These are phyloP conservation scores for Aspergillus leporis DNA, from an alignment of 495 filamentous ascomycete species.

Conservation along the genomic window DNA sequence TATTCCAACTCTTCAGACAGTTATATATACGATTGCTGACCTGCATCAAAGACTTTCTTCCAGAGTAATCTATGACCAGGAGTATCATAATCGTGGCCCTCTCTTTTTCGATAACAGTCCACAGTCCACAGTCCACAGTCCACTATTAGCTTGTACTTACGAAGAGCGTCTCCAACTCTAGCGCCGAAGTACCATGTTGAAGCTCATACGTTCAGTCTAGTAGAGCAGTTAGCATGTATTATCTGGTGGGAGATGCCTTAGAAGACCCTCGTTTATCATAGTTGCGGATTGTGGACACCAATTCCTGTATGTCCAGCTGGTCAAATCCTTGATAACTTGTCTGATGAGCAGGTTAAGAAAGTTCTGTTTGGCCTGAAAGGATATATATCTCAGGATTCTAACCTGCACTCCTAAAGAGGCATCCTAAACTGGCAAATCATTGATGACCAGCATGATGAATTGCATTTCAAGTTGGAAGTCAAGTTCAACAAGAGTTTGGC, in stretches of 20 bases:
- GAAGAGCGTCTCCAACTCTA: neutral
- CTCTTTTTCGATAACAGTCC: constrained; percentile 8
- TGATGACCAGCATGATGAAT: constrained; percentile 4
- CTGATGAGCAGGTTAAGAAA: constrained; percentile 9
- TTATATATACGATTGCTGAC: too few relatives aligned
- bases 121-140: too few relatives aligned
- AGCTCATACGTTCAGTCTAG: constrained; percentile 3
- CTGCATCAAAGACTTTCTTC: too few relatives aligned
- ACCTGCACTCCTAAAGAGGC: constrained; percentile 7
- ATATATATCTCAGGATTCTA: neutral
- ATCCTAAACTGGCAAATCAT: constrained; percentile 4
- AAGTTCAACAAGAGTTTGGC: constrained; percentile 8
- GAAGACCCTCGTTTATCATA: constrained; percentile 2
- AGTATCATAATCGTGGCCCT: too few relatives aligned
- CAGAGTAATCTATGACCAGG: too few relatives aligned
- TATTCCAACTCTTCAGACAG: too few relatives aligned
- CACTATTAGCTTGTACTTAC: constrained; percentile 7
- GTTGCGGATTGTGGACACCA: constrained; percentile 1
- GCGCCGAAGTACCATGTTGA: constrained; percentile 5
- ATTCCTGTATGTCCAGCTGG: constrained; percentile 6
- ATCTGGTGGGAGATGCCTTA: constrained; percentile 2
- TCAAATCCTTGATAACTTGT: neutral
- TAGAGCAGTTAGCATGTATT: constrained; percentile 9
- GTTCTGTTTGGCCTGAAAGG: constrained; percentile 2
- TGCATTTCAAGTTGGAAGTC: constrained; percentile 5